These are phyloP conservation scores for Collybia mongolica DNA, from an alignment of 768 basidiomycete genomes.

Conservation along the genomic window DNA sequence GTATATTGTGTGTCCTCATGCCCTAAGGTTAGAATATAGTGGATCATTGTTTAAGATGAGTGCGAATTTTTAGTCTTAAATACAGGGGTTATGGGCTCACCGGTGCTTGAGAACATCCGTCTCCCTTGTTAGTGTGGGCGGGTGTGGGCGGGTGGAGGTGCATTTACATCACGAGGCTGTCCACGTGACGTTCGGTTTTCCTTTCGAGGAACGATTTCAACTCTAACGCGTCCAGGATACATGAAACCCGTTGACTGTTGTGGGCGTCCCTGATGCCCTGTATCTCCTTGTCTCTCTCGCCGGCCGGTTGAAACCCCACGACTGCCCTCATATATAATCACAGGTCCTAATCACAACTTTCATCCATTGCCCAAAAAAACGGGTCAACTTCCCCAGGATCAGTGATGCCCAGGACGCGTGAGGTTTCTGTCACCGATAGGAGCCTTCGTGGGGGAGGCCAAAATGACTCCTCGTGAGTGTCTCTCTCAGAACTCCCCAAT, in stretches of 20 bases:
- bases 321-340: neutral
- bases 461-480: slow-evolving; percentile 37
- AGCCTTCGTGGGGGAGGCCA: slow-evolving; percentile 38
- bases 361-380: too few species aligned
- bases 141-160: slow-evolving; percentile 1
- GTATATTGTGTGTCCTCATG: neutral
- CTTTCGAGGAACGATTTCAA: too few species aligned
- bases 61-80: too few species aligned
- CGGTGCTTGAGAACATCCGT: neutral
- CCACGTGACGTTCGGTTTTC: neutral
- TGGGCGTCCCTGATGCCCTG: neutral
- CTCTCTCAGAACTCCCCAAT: neutral
- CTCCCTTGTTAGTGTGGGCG: neutral
- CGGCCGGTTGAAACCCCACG: neutral
- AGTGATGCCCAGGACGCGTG: slow-evolving; percentile 12
- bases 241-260: neutral
- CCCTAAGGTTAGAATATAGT: neutral
- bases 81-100: too few species aligned
- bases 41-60: too few species aligned
- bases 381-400: neutral
- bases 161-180: neutral
- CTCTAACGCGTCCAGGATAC: neutral
- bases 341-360: neutral
- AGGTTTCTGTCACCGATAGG: slow-evolving; percentile 20
- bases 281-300: too few species aligned